Percentiles rank a stretch among this genome's conserved stretches.
These are phyloP conservation scores for Dendrobium chrysotoxum DNA, from an alignment of 106 monocot genomes.

Conservation along the genomic window DNA sequence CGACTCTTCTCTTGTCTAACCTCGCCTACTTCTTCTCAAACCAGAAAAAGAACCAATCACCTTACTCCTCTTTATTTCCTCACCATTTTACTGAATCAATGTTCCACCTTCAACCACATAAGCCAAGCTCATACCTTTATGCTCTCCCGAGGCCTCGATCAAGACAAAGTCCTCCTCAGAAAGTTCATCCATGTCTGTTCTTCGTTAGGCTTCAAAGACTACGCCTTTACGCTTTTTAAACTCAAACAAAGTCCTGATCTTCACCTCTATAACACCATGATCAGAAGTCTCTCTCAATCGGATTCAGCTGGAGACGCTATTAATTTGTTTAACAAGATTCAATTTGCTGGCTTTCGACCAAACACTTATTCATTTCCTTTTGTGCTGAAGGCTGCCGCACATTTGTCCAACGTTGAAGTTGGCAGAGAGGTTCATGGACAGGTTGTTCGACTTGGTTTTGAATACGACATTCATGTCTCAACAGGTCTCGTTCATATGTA, in stretches of 20 bases:
- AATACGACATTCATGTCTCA: conserved; percentile 30
- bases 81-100: conserved; percentile 29
- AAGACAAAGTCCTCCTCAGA: conserved; percentile 46
- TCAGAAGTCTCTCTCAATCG: conserved; percentile 32
- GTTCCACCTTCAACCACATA: conserved; percentile 35
- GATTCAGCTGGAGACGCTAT: conserved; percentile 33
- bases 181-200: conserved; percentile 44
- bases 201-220: conserved; percentile 29
- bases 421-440: conserved; percentile 47
- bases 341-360: conserved; percentile 32
- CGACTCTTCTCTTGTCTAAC: conserved; percentile 10
- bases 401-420: conserved; percentile 15
- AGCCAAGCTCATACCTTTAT: conserved; percentile 51
- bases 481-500: conserved; percentile 46
- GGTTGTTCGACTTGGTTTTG: conserved; percentile 25
- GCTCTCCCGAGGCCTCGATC: conserved; percentile 44
- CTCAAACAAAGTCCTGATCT: conserved; percentile 24
- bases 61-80: conserved; percentile 11
- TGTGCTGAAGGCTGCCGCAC: conserved; percentile 45
- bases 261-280: conserved; percentile 58
- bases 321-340: conserved; percentile 33
- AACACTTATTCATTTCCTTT: conserved; percentile 65
- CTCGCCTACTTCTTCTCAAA: not conserved
- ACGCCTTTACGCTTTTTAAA: conserved; percentile 42
- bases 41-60: not conserved